These are phyloP conservation scores for Inosperma sp. DNA, from an alignment of 768 basidiomycete genomes.

Conservation along the genomic window DNA sequence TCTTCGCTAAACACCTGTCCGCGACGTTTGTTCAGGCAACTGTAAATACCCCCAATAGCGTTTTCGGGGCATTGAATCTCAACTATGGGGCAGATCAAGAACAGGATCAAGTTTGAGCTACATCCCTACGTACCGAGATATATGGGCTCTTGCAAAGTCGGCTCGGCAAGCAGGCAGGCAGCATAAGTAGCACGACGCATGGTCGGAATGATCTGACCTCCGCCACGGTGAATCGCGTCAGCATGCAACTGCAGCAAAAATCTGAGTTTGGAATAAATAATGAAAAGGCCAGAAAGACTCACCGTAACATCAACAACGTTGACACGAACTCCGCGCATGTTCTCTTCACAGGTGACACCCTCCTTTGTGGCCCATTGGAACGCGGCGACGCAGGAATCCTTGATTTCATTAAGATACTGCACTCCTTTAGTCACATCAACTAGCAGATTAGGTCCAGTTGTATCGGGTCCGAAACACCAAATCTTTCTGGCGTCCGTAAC, in stretches of 20 bases:
- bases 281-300: conserved; percentile 26
- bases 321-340: conserved; percentile 96
- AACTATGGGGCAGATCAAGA: conserved; percentile 43
- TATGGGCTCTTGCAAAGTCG: conserved; percentile 92
- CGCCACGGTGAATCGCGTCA: conserved; percentile 99
- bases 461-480: conserved; percentile 99
- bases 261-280: conserved; percentile 3
- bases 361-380: conserved; percentile 99
- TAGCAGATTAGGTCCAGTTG: conserved; percentile 92
- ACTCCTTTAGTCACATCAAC: conserved; percentile 99
- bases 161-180: conserved; percentile 86
- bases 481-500: conserved; percentile 99
- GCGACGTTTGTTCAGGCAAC: conserved; percentile 89
- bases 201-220: conserved; percentile 97
- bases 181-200: conserved; percentile 96
- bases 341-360: conserved; percentile 94
- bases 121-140: conserved; percentile 71
- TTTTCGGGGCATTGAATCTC: conserved; percentile 98
- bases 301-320: conserved; percentile 96
- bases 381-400: conserved; percentile 98
- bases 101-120: neutral
- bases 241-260: conserved; percentile 68
- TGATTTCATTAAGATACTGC: conserved; percentile 99
- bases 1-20: conserved; percentile 98
- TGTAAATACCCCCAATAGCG: conserved; percentile 97